A percentile compares a stretch with the other conserved stretches of the same genome.
phyloP scores from a whole-genome alignment of 805 yeast species.

The Sugiyamaella americana region DNA sequence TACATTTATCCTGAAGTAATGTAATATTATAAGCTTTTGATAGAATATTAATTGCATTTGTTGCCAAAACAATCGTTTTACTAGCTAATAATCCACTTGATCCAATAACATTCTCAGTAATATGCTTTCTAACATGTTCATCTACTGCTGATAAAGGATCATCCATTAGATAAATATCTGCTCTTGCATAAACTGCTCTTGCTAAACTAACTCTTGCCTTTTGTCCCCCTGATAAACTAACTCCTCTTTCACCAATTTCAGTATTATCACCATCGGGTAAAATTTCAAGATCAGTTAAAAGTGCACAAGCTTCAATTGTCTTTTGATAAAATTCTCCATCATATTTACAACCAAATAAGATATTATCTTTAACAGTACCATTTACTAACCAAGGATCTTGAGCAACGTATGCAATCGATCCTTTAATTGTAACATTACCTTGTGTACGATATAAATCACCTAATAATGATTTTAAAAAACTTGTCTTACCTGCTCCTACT shows the following conservation, averaged over 20 bases:
- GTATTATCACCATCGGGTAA: conserved; percentile 89
- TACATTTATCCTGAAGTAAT: conserved; percentile 45
- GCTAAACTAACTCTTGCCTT: conserved; percentile 94
- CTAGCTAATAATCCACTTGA: conserved; percentile 65
- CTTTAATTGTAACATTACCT: conserved; percentile 63
- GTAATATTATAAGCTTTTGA: conserved; percentile 63
- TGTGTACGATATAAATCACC: conserved; percentile 69
- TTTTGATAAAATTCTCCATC: conserved; percentile 76
- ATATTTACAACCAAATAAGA: conserved; percentile 78
- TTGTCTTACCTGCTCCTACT: conserved; percentile 83
- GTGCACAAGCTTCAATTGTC: conserved; percentile 84
- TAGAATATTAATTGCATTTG: conserved; percentile 73
- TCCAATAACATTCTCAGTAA: conserved; percentile 69
- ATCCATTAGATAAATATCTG: conserved; percentile 85
- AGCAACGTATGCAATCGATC: conserved; percentile 74
- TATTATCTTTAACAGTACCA: conserved; percentile 82
- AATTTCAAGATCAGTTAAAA: conserved; percentile 66
- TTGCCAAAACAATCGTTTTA: conserved; percentile 71
- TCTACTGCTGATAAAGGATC: conserved; percentile 96
- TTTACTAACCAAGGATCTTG: conserved; percentile 93
- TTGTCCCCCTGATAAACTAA: conserved; percentile 94
- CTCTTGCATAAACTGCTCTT: conserved; percentile 90
- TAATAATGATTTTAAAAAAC: conserved; percentile 63
- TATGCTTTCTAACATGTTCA: conserved; percentile 88
- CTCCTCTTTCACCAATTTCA: conserved; percentile 95